phyloP scores from a whole-genome alignment of 441 rosid genomes.

The Eutrema salsugineum region DNA sequence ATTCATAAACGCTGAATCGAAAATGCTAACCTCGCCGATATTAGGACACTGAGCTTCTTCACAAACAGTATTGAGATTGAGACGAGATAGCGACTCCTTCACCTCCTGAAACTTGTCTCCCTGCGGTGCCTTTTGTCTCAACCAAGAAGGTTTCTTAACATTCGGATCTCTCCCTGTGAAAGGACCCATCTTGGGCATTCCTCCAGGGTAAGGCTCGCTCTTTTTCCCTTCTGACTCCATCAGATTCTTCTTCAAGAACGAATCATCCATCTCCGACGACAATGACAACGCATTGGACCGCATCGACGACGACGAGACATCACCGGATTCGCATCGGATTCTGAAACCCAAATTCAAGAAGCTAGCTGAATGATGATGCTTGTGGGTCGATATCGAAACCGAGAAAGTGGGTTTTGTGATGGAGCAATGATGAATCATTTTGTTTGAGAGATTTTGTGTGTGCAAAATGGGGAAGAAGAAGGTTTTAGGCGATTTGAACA shows the following conservation, averaged over 20 bases:
- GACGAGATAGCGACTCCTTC: conserved; percentile 64
- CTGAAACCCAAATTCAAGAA: conserved; percentile 18
- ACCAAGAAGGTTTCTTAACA: conserved; percentile 82
- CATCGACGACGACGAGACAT: conserved; percentile 12
- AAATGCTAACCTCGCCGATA: conserved; percentile 69
- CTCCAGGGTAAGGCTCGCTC: conserved; percentile 49
- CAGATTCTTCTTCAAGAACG: conserved; percentile 19
- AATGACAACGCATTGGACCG: conserved; percentile 14
- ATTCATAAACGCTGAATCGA: neutral
- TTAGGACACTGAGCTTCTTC: conserved; percentile 99
- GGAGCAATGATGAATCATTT: conserved; percentile 46
- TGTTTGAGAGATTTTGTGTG: neutral
- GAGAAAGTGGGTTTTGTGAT: conserved; percentile 50
- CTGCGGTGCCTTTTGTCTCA: conserved; percentile 92
- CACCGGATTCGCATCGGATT: conserved; percentile 45
- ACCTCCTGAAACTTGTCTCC: conserved; percentile 79
- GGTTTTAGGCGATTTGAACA: neutral
- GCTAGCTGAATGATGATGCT: conserved; percentile 8
- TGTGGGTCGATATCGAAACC: conserved; percentile 35
- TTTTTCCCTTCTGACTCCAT: conserved; percentile 28
- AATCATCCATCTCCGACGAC: conserved; percentile 18
- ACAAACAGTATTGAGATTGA: conserved; percentile 90
- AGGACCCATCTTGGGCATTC: conserved; percentile 49
- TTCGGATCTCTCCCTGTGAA: conserved; percentile 82
- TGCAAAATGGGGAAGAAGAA: neutral